These are phyloP conservation scores for Strobilomyces confusus DNA, from an alignment of 768 basidiomycete genomes.

Conservation along the genomic window DNA sequence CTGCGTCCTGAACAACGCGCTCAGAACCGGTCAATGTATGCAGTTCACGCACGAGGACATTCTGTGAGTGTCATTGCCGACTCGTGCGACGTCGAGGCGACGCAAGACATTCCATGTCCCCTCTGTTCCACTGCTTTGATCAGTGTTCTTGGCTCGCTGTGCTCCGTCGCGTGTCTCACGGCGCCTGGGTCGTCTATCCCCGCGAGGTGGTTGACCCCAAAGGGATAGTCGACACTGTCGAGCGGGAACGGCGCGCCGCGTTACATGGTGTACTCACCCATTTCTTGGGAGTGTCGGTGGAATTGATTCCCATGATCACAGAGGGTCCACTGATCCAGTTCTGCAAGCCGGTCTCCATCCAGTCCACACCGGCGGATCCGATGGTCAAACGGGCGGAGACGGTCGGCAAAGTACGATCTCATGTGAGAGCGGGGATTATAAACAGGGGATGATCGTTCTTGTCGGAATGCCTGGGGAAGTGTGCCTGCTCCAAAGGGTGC, in stretches of 20 bases:
- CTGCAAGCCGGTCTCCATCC: constrained; percentile 44
- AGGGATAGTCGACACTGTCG: constrained; percentile 67
- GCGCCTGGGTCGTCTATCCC: constrained; percentile 71
- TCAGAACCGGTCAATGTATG: constrained; percentile 73
- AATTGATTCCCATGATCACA: constrained; percentile 16
- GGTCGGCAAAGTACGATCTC: constrained; percentile 72
- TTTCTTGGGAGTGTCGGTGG: constrained; percentile 63
- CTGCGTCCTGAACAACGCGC: constrained; percentile 74
- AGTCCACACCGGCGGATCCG: constrained; percentile 66
- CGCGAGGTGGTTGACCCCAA: constrained; percentile 60
- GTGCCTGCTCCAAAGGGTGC: constrained; percentile 49
- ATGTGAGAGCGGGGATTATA: constrained; percentile 72
- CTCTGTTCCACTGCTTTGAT: constrained; percentile 89
- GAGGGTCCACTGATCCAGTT: too few species aligned
- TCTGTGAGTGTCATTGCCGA: constrained; percentile 41
- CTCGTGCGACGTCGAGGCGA: not conserved
- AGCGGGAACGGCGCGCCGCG: constrained; percentile 67
- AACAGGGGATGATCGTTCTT: constrained; percentile 61
- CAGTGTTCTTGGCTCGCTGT: constrained; percentile 38
- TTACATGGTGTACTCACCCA: constrained; percentile 86
- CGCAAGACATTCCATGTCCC: constrained; percentile 65
- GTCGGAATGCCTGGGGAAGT: constrained; percentile 70
- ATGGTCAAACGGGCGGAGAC: constrained; percentile 76
- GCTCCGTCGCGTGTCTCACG: constrained; percentile 43
- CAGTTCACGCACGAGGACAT: constrained; percentile 58